Percentiles rank a stretch among this genome's conserved stretches.
Conservation (phyloP, 345 rosid species). For the Citrus glauca region DNA sequence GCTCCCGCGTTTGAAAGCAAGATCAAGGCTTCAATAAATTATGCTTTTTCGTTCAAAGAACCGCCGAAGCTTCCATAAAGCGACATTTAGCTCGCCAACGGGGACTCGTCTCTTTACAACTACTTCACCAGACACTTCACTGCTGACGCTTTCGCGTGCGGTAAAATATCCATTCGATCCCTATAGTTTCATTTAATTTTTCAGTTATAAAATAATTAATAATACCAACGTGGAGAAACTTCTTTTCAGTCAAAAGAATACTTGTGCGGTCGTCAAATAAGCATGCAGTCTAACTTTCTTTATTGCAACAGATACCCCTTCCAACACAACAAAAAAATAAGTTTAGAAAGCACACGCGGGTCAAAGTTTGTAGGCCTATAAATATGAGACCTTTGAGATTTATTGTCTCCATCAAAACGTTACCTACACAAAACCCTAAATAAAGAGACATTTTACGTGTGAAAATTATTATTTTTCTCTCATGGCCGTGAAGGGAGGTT, state of each 20-base stretch:
- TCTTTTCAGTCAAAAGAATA: not conserved
- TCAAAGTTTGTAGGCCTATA: slow-evolving; percentile 5
- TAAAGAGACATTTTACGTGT: not conserved
- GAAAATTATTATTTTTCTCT: not conserved
- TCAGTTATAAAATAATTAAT: too few species aligned
- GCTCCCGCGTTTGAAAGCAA: too few species aligned
- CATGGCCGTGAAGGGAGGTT: slow-evolving; percentile 41
- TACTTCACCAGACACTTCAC: not conserved
- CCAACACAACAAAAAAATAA: not conserved
- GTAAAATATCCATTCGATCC: too few species aligned
- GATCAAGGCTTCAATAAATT: not conserved
- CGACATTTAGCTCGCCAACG: not conserved
- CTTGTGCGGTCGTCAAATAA: not conserved
- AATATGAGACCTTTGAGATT: not conserved
- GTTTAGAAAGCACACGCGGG: not conserved
- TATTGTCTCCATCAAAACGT: not conserved
- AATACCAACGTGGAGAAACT: not conserved
- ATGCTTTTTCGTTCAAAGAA: not conserved
- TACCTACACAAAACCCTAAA: too few species aligned
- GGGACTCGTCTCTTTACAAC: not conserved
- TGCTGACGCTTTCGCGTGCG: not conserved
- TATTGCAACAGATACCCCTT: not conserved
- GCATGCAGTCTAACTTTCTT: not conserved
- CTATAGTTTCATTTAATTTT: too few species aligned
- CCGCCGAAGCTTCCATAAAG: not conserved